A percentile compares a stretch with the other conserved stretches of the same genome.
Evolutionary conservation across 257 asterid species (phyloP).

Genomic region (Capsicum baccatum): DNA sequence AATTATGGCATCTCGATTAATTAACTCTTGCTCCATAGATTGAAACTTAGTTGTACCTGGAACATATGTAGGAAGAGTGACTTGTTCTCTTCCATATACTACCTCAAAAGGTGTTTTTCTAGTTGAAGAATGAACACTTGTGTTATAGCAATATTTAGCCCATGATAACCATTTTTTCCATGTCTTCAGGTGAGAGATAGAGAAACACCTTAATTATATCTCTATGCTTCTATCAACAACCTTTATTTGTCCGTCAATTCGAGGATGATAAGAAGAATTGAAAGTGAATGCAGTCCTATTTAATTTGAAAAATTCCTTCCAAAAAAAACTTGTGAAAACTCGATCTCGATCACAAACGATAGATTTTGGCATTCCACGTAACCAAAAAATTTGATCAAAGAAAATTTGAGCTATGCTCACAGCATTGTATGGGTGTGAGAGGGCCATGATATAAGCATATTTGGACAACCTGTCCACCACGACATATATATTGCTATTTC

Average conservation of each 20-base stretch:
- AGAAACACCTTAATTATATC: not conserved
- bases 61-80: not conserved
- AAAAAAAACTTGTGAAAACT: too few relatives aligned
- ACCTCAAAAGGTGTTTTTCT: not conserved
- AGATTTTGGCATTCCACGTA: not conserved
- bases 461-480: not conserved
- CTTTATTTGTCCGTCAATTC: not conserved
- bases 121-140: not conserved
- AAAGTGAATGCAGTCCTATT: not conserved
- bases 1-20: too few relatives aligned
- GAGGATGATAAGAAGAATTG: not conserved
- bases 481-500: not conserved
- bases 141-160: not conserved
- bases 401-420: not conserved
- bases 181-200: not conserved
- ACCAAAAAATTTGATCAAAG: not conserved
- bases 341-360: too few relatives aligned
- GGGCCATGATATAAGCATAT: not conserved
- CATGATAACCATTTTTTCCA: not conserved
- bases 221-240: not conserved
- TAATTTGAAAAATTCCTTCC: not conserved
- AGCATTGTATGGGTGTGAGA: not conserved
- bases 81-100: not conserved
- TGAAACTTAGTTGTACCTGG: not conserved
- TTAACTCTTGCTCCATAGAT: not conserved